Conservation (phyloP, 345 rosid genomes). For the Lepidium aucheri region DNA sequence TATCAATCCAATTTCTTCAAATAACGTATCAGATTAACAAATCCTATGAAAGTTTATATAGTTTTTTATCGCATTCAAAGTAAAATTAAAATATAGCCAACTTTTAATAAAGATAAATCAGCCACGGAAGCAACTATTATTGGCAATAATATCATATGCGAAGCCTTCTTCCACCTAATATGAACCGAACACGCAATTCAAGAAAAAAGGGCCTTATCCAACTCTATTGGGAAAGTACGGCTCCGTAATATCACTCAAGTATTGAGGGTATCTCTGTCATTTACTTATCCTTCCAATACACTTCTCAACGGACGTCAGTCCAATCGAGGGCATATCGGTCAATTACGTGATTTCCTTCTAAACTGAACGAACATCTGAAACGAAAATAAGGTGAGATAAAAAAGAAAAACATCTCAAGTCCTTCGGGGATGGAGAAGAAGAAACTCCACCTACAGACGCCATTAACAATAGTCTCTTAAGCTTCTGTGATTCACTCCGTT, state of each 20-base stretch:
- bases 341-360: neutral
- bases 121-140: neutral
- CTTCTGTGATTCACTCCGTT: neutral
- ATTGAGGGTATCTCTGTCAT: slow-evolving; percentile 2
- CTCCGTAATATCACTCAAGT: neutral
- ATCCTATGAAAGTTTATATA: no score
- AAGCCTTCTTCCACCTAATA: neutral
- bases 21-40: no score
- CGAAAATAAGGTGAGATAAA: no score
- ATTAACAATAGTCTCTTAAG: neutral
- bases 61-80: neutral
- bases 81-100: neutral
- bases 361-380: neutral
- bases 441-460: slow-evolving; percentile 1
- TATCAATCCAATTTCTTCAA: no score
- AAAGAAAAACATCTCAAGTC: neutral
- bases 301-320: slow-evolving; percentile 4
- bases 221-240: neutral
- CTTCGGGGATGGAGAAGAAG: slow-evolving; percentile 7
- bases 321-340: neutral
- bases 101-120: neutral
- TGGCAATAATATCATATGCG: neutral
- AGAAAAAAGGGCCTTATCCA: slow-evolving; percentile 15
- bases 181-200: slow-evolving; percentile 23
- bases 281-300: neutral